Evolutionary conservation across 805 yeast species (phyloP).

Genomic region (Barnettozyma pratensis): DNA sequence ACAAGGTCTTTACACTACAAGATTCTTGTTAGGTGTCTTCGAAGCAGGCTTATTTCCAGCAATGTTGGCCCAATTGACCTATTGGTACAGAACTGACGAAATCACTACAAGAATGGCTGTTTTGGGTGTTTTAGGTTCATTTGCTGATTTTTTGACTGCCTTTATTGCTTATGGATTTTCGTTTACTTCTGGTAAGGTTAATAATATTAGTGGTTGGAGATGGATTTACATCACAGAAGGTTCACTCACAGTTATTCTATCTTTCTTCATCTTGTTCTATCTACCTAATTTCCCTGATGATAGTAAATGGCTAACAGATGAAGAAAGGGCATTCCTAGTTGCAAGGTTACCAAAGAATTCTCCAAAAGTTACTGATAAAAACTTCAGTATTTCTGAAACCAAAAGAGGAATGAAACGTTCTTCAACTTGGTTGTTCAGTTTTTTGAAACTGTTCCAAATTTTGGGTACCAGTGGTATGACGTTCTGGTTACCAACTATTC

Average conservation of each 20-base stretch:
- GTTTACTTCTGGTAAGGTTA: conserved; percentile 11
- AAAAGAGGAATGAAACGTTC: conserved; percentile 4
- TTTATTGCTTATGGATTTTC: conserved; percentile 21
- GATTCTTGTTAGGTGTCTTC: conserved; percentile 17
- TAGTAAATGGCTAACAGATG: conserved; percentile 13
- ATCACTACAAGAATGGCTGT: conserved; percentile 22
- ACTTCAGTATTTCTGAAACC: background rate
- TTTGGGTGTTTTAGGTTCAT: conserved; percentile 21
- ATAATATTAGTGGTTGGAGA: conserved; percentile 15
- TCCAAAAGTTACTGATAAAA: conserved; percentile 5
- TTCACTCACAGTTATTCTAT: conserved; percentile 10
- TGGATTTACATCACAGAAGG: conserved; percentile 22
- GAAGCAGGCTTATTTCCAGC: conserved; percentile 19
- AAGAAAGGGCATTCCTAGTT: conserved; percentile 10
- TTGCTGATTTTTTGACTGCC: conserved; percentile 23
- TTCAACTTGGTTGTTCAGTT: conserved; percentile 9
- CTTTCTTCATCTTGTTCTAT: conserved; percentile 3
- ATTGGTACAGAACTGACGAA: conserved; percentile 23
- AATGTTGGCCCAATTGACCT: conserved; percentile 18
- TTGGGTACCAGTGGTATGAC: conserved; percentile 16
- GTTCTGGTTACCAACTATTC: conserved; percentile 15
- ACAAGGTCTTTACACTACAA: conserved; percentile 10
- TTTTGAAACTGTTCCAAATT: conserved; percentile 9
- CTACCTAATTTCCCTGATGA: conserved; percentile 21
- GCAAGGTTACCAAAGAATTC: conserved; percentile 7